Conservation (phyloP, 2,329 filamentous ascomycete genomes). For the Drechslerella coelobrocha region DNA sequence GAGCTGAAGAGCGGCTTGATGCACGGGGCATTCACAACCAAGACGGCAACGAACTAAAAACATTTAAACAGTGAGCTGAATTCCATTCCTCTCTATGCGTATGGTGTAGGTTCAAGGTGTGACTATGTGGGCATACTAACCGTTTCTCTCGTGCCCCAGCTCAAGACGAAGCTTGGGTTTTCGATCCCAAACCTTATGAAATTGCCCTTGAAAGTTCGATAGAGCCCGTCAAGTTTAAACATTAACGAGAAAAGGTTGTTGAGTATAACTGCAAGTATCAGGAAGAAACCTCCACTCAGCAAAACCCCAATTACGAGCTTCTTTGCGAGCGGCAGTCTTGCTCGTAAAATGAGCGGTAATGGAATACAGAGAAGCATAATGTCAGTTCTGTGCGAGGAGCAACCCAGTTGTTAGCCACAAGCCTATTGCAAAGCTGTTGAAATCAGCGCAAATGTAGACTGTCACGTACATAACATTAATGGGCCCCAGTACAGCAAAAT, state of each 20-base stretch:
- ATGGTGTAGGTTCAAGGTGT: too few relatives aligned
- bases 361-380: conserved; percentile 48
- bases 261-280: conserved; percentile 43
- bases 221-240: conserved; percentile 45
- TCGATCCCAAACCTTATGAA: conserved; percentile 38
- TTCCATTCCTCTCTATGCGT: too few relatives aligned
- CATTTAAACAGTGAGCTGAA: neutral
- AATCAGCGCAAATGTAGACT: neutral
- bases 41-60: conserved; percentile 39
- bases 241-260: conserved; percentile 49
- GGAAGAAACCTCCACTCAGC: conserved; percentile 39
- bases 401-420: too few relatives aligned
- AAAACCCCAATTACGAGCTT: conserved; percentile 40
- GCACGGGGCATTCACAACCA: conserved; percentile 46
- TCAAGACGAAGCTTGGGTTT: conserved; percentile 48
- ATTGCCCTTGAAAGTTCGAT: conserved; percentile 30
- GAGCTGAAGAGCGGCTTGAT: conserved; percentile 49
- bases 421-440: neutral
- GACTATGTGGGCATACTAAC: conserved; percentile 9
- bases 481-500: conserved; percentile 41
- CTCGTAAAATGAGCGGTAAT: conserved; percentile 35
- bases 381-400: conserved; percentile 43
- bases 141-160: conserved; percentile 46
- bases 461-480: conserved; percentile 40
- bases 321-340: conserved; percentile 24